Conservation (phyloP, 805 yeast genomes). For the Maudiozyma saulgeensis region DNA sequence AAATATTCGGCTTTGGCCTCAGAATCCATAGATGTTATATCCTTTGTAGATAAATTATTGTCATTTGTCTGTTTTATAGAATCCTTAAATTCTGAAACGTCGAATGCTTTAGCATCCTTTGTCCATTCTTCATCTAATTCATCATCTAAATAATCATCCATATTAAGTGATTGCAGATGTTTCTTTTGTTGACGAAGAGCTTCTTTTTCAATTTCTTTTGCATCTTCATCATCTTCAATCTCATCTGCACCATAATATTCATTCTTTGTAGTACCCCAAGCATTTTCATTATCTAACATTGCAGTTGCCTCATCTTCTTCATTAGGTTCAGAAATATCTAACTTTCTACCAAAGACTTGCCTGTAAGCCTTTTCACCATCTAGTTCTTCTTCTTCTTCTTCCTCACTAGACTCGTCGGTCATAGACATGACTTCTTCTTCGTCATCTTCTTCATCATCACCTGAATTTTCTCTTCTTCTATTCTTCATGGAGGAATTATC, state of each 20-base stretch:
- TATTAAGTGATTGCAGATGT: constrained; percentile 64
- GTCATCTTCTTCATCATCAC: constrained; percentile 39
- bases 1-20: constrained; percentile 47
- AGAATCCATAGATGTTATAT: constrained; percentile 41
- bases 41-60: constrained; percentile 31
- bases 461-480: constrained; percentile 28
- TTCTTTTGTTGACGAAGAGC: constrained; percentile 79
- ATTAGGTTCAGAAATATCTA: constrained; percentile 18
- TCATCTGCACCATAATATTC: constrained; percentile 48
- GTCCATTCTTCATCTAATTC: constrained; percentile 69
- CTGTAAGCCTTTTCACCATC: constrained; percentile 33
- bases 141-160: constrained; percentile 71
- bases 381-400: constrained; percentile 27
- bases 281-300: constrained; percentile 34
- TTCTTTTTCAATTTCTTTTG: constrained; percentile 73
- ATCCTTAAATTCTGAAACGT: constrained; percentile 31
- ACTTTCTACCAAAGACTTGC: constrained; percentile 28
- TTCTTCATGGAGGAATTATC: constrained; percentile 42
- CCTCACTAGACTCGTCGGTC: constrained; percentile 22
- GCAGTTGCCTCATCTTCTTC: constrained; percentile 23
- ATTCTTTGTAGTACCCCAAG: constrained; percentile 38
- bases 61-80: constrained; percentile 24
- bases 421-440: constrained; percentile 43
- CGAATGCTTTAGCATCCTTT: constrained; percentile 43
- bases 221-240: constrained; percentile 55